Percentiles rank a stretch among this genome's conserved stretches.
Conservation (phyloP, 495 filamentous ascomycete genomes). For the Baudoinia panamericana region DNA sequence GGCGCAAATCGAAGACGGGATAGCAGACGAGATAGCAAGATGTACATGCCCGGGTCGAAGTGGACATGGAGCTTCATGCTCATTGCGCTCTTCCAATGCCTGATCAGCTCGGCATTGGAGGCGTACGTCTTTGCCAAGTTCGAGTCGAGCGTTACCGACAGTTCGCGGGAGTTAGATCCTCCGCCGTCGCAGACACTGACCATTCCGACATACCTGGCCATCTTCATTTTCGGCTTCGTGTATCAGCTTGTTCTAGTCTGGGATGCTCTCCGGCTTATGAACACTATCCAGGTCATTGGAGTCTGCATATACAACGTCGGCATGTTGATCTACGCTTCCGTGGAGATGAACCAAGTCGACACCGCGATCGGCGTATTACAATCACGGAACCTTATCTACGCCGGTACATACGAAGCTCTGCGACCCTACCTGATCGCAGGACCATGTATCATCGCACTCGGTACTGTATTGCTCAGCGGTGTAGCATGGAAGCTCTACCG, state of each 20-base stretch:
- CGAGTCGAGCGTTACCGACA: conserved; percentile 39
- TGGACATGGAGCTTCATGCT: conserved; percentile 85
- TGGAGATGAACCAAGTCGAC: conserved; percentile 80
- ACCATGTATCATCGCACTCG: conserved; percentile 68
- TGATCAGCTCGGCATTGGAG: conserved; percentile 70
- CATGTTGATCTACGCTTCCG: conserved; percentile 78
- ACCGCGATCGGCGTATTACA: conserved; percentile 46
- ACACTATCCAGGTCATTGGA: conserved; percentile 97
- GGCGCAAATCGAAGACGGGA: too few species aligned
- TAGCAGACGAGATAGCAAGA: conserved; percentile 23
- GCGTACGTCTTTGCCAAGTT: conserved; percentile 66
- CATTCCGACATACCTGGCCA: conserved; percentile 76
- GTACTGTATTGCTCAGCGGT: conserved; percentile 56
- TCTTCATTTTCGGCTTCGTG: conserved; percentile 95
- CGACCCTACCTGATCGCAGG: conserved; percentile 72
- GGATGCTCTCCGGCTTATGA: conserved; percentile 86
- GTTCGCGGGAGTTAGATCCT: conserved; percentile 6
- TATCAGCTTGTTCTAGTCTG: conserved; percentile 82
- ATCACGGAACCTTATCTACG: conserved; percentile 26
- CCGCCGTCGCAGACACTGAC: conserved; percentile 42
- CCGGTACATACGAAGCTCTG: conserved; percentile 44
- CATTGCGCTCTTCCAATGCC: conserved; percentile 59
- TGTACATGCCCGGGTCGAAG: conserved; percentile 61
- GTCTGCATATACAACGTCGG: conserved; percentile 84
- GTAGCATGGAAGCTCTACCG: conserved; percentile 91